Evolutionary conservation across 495 filamentous ascomycete genomes (phyloP), one percentile per base, ranked within the genome.

Genomic region (Barbatosphaeria neglecta): DNA sequence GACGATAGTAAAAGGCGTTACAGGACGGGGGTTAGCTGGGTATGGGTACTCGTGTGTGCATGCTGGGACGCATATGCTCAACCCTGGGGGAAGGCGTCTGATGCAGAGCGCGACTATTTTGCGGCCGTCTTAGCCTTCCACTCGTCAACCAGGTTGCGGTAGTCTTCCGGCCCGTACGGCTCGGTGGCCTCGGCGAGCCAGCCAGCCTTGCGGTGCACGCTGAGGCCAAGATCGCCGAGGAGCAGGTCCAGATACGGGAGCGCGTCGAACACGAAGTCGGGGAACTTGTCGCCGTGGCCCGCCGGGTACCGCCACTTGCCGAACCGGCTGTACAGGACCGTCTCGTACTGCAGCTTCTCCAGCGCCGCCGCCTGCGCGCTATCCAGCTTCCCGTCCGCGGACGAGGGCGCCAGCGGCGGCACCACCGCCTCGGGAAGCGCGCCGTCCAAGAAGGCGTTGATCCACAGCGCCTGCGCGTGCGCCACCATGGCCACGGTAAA

Each of bases 191-290:
- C 75, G 0, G 65, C 64, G 23, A 74, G 54, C 59, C 69, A 71
- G 37, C 62, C 59, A 4, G 44, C 48, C 61, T 73, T 73, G 18
- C 70, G 62, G 46, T 64, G 63, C 25, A 64, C 56, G 35, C 56
- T 49, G 15, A 73, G 55, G 11, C 84, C 84, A 42, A 92, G 47
- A 55, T 90, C 86, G 1, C 62, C 55, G 44, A 87, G 55, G 62
- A 90, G 51, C 51, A 86, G 50, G 62, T 90, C 87, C 3, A 88
- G 57, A 55, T 90, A 93, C n/a, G 86, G 81, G 37, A 89, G 50
- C 2, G 72, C 75, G 59, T 92, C 86, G 55, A 87, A 89, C 41
- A 84, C 79, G 47, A 87, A 77, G 53, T 87, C 84, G 0, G 82
- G 81, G 48, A 77, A 78, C 47, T 75, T 70, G 18, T 61, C 61